phyloP scores from a whole-genome alignment of 768 basidiomycete genomes.

The Tulasnella sp. region DNA sequence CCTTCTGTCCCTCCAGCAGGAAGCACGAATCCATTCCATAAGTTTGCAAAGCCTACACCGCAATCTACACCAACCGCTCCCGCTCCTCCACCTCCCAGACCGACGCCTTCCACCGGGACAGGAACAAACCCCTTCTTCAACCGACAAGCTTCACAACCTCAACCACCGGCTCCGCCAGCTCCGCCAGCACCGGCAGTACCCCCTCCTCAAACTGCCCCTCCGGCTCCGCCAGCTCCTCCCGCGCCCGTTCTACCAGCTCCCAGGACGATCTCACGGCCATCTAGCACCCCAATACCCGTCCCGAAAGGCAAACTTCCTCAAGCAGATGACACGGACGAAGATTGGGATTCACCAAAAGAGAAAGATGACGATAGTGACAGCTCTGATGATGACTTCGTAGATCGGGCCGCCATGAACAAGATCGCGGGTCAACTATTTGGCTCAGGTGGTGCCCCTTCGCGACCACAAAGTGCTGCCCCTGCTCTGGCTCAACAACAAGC shows the following conservation, averaged over 20 bases:
- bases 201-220: constrained; percentile 41
- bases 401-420: constrained; percentile 58
- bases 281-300: constrained; percentile 44
- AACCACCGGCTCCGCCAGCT: constrained; percentile 34
- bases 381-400: constrained; percentile 73
- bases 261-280: constrained; percentile 29
- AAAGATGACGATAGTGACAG: constrained; percentile 58
- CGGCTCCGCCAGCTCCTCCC: constrained; percentile 32
- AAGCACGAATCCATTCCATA: constrained; percentile 77
- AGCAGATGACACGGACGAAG: constrained; percentile 54
- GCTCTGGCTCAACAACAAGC: constrained; percentile 34
- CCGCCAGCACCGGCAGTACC: constrained; percentile 32
- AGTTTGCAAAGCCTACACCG: constrained; percentile 46
- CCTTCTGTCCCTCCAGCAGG: constrained; percentile 33
- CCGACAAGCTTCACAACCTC: constrained; percentile 39
- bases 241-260: constrained; percentile 33
- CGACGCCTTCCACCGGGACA: constrained; percentile 41
- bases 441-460: constrained; percentile 33
- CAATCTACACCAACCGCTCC: constrained; percentile 25
- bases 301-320: constrained; percentile 36
- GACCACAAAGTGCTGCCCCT: constrained; percentile 56
- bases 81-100: constrained; percentile 38
- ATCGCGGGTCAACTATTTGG: constrained; percentile 78
- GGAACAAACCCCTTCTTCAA: constrained; percentile 76
- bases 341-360: constrained; percentile 83